These are phyloP conservation scores for Sesbania bispinosa DNA, from an alignment of 306 rosid genomes.

Conservation along the genomic window DNA sequence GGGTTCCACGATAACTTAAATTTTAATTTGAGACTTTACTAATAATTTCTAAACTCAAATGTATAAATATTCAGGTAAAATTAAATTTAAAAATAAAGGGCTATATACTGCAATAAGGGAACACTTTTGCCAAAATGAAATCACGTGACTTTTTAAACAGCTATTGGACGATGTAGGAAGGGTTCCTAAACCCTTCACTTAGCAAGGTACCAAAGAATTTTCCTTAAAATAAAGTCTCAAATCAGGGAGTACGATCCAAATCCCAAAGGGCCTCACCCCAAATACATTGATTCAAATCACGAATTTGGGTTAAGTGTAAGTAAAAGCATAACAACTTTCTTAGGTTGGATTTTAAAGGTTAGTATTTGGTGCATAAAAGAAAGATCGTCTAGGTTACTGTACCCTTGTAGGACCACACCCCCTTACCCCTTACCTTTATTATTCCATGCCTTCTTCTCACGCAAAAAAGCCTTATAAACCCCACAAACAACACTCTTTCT, in stretches of 20 bases:
- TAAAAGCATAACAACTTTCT: constrained; percentile 33
- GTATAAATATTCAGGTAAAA: too few relatives aligned
- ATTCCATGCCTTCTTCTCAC: constrained; percentile 43
- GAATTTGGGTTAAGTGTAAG: not conserved
- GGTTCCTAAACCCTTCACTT: too few relatives aligned
- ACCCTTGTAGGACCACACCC: constrained; percentile 18
- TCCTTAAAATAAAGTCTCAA: not conserved
- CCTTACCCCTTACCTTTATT: constrained; percentile 16
- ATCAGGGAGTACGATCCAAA: not conserved
- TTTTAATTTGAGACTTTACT: too few relatives aligned
- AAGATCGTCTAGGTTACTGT: constrained; percentile 32
- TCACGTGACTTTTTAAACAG: too few relatives aligned
- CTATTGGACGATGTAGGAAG: too few relatives aligned
- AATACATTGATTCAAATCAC: constrained; percentile 24
- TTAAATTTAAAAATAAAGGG: too few relatives aligned
- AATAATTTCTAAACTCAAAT: too few relatives aligned
- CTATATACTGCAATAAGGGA: too few relatives aligned
- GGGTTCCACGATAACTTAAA: too few relatives aligned
- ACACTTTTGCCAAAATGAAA: too few relatives aligned
- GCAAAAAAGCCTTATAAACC: constrained; percentile 36
- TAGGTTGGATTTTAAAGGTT: constrained; percentile 22
- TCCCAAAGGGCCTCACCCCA: not conserved
- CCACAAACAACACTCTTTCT: constrained; percentile 38
- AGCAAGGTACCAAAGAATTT: too few relatives aligned
- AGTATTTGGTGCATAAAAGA: constrained; percentile 9